These are phyloP conservation scores for Calonectria pseudoturangicola DNA, from an alignment of 2,329 filamentous ascomycete species.

Conservation along the genomic window DNA sequence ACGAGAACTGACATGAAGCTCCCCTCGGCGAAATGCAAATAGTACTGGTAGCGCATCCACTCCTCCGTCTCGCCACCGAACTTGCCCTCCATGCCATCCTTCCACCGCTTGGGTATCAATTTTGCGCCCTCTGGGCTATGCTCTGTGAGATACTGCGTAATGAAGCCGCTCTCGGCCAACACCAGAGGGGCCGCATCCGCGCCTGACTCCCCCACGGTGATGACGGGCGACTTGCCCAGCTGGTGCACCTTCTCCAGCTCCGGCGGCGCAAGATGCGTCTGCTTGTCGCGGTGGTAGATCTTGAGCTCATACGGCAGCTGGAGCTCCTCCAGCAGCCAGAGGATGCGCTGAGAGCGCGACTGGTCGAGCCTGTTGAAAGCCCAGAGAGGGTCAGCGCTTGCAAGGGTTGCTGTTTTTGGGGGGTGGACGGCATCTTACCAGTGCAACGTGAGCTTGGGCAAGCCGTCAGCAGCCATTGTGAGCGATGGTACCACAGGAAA, in stretches of 20 bases:
- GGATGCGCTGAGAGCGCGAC: slow-evolving; percentile 87
- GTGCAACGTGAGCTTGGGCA: slow-evolving; percentile 77
- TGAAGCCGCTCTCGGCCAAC: slow-evolving; percentile 87
- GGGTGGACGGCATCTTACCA: slow-evolving; percentile 67
- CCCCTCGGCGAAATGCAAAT: slow-evolving; percentile 90
- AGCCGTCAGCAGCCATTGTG: slow-evolving; percentile 56
- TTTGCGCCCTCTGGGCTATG: slow-evolving; percentile 68
- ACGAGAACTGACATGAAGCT: slow-evolving; percentile 85
- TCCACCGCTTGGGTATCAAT: slow-evolving; percentile 73
- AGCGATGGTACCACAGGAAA: background rate
- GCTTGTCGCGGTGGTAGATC: slow-evolving; percentile 81
- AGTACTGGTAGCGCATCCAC: slow-evolving; percentile 78
- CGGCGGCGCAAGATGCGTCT: slow-evolving; percentile 81
- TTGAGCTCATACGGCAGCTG: slow-evolving; percentile 86
- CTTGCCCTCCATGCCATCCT: slow-evolving; percentile 74
- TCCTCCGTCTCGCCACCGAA: slow-evolving; percentile 77
- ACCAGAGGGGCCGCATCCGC: slow-evolving; percentile 71
- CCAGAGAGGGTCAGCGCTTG: slow-evolving; percentile 22
- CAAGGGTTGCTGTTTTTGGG: background rate
- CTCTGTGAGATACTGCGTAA: slow-evolving; percentile 88
- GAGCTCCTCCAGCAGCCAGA: slow-evolving; percentile 92
- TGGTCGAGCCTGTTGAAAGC: slow-evolving; percentile 81
- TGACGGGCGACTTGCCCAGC: slow-evolving; percentile 89
- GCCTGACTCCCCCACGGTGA: slow-evolving; percentile 75
- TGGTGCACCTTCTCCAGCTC: slow-evolving; percentile 87